Base-by-base conservation (phyloP, 805 yeast species). In the Starmerella vitae region DNA sequence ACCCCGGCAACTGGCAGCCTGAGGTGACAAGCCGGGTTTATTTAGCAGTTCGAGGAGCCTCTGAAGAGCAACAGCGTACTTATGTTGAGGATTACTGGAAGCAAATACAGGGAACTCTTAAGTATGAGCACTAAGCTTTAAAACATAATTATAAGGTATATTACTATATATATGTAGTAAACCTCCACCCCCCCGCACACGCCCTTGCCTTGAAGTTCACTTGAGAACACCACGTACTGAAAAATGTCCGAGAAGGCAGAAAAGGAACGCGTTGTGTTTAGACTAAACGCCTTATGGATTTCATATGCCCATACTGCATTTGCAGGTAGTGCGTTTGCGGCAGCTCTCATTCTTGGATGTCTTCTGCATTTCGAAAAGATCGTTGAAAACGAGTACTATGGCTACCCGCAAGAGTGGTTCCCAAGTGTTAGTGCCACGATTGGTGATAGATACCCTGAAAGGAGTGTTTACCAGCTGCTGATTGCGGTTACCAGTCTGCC, bases 401-500 rank as follows among this genome's bases (percentile, higher is more conserved):
- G 94, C 1, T 91, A 84, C 56, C 98, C 98, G 2, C 91, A 86
- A 43, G 98, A 91, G 59, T 91, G 98, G 97, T 88, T 91, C 56
- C 98, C 98, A 2, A 78, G 93, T 53, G 98, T 91, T 2, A 79
- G 93, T 27, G 97, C 98, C 1, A 74, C 98, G 1, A 91, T 91
- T 55, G 98, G 98, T 33, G 98, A 91, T 57, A 62, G 96, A 44
- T 91, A 85, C 57, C 98, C 98, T 0, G 98, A 91, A 61, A 67
- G 98, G 48, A 82, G 94, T 1, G 61, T 91, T 15, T 91, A 88
- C 58, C 98, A 91, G 61, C 68, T 88, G 27, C 61, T 88, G 46
- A 91, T 91, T 48, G 98, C 97, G 1, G 60, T 88, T 33, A 86
- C 97, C 1, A 71, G 97, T 1, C 94, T 95, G 28, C 96, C 96